Conservation (phyloP, 129 eudicot species). For the Scalesia atractyloides region DNA sequence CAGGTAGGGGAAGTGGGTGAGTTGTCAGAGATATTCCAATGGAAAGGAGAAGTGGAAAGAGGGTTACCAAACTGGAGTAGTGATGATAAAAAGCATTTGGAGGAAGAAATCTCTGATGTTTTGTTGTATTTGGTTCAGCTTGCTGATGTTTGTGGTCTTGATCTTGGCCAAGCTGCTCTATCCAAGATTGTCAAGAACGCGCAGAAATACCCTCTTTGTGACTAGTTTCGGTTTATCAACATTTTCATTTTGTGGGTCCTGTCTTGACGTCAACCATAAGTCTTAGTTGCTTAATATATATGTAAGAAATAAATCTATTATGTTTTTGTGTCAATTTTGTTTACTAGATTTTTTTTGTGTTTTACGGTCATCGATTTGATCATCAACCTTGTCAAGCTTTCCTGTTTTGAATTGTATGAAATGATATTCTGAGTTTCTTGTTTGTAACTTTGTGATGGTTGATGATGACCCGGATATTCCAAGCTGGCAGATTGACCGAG, state of each 20-base stretch:
- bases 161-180: constrained; percentile 87
- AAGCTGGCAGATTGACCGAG: too few relatives aligned
- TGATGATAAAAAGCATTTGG: constrained; percentile 66
- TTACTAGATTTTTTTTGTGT: not conserved
- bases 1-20: constrained; percentile 93
- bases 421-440: constrained; percentile 13
- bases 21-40: constrained; percentile 77
- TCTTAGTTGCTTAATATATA: not conserved
- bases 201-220: constrained; percentile 53
- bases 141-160: constrained; percentile 89
- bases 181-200: constrained; percentile 72
- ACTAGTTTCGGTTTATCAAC: not conserved
- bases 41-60: constrained; percentile 88
- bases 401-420: not conserved
- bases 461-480: too few relatives aligned
- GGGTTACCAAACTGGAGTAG: constrained; percentile 75
- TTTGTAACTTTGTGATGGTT: too few relatives aligned
- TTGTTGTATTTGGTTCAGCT: constrained; percentile 67
- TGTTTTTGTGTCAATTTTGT: constrained; percentile 18
- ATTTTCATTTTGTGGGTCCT: constrained; percentile 10
- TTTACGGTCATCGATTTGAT: not conserved
- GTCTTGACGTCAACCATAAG: not conserved
- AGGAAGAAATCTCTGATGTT: constrained; percentile 80
- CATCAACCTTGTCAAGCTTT: not conserved
- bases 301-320: not conserved